Conservation (phyloP, 2,329 filamentous ascomycete genomes). For the Microascus cirrosus region DNA sequence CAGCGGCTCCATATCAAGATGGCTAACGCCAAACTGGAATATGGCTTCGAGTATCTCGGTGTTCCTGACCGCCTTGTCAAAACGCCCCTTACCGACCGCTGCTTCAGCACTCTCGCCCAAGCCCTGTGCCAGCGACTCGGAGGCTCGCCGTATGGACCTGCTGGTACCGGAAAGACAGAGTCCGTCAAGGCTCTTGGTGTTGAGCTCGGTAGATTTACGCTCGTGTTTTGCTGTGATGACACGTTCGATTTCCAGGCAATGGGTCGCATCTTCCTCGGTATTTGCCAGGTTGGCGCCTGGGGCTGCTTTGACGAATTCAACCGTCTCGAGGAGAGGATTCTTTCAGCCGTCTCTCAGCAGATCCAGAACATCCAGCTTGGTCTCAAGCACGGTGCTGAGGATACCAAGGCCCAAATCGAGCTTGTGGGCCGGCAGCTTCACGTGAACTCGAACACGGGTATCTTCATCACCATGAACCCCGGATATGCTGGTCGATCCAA, state of each 20-base stretch:
- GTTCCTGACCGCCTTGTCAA: conserved; percentile 93
- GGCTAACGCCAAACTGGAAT: conserved; percentile 90
- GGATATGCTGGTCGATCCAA: conserved; percentile 98
- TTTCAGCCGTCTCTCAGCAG: conserved; percentile 97
- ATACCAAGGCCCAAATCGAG: conserved; percentile 83
- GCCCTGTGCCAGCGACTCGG: conserved; percentile 89
- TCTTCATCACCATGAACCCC: conserved; percentile 99
- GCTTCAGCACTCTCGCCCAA: conserved; percentile 95
- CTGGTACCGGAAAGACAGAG: conserved; percentile 97
- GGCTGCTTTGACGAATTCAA: conserved; percentile 99
- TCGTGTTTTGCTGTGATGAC: conserved; percentile 99
- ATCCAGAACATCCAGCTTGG: conserved; percentile 99
- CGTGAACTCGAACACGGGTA: conserved; percentile 88
- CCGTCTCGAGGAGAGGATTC: conserved; percentile 90
- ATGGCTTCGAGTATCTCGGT: conserved; percentile 96
- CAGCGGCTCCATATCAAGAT: conserved; percentile 85
- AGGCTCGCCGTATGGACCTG: conserved; percentile 93
- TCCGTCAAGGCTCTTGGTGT: conserved; percentile 97
- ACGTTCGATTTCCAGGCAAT: conserved; percentile 99
- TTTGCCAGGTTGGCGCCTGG: conserved; percentile 98
- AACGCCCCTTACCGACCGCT: conserved; percentile 93
- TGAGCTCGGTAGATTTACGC: conserved; percentile 90
- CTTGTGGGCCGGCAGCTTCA: conserved; percentile 81
- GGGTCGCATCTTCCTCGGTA: conserved; percentile 98
- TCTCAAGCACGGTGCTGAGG: conserved; percentile 70